Evolutionary conservation across 352 stramenopile genomes (phyloP), one percentile per base, ranked within the genome.

Genomic region (Phytophthora colocasiae): DNA sequence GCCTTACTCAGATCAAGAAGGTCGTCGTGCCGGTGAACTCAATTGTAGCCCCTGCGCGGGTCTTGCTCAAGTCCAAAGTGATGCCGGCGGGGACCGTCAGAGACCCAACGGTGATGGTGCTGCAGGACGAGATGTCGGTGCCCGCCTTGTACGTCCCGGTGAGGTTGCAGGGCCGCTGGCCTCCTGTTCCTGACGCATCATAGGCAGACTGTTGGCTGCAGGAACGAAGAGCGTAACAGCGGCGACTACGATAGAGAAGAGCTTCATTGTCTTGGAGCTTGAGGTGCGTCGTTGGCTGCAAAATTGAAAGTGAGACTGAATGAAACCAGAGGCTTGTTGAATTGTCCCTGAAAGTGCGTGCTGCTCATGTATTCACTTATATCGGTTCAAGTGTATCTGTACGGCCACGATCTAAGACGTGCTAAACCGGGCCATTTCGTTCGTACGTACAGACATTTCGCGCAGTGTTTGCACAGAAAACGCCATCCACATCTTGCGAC

Each of bases 31-130:
- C n/a, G n/a, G n/a, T n/a, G 54, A 82, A 76, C 0, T 63, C 62
- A 31, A 82, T 78, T 27, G 58, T 66, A 17, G 74, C 65, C 11
- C 73, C 73, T n/a, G n/a, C n/a, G n/a, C n/a, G n/a, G 17, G 64
- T 36, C 6, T 61, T 68, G 48, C 52, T 76, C 29, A 82, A 44
- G 40, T 82, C 66, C 2, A 82, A 49, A 4, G 60, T 82, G 38
- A 71, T 59, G 3, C 71, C 66, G 15, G 61, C 62, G 9, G 70
- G 73, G 14, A 79, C 73, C n/a, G n/a, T n/a, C n/a, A n/a, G n/a
- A n/a, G n/a, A n/a, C n/a, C n/a, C n/a, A n/a, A n/a, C n/a, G n/a
- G 56, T 58, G 59, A 82, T 47, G 14, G 38, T 63, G 8, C 32
- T 56, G 48, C 74, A 82, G 8, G 61, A 73, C 19, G 47, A 64